These are phyloP conservation scores for Penicillium thymicola DNA, from an alignment of 2,329 filamentous ascomycete species.

Conservation along the genomic window DNA sequence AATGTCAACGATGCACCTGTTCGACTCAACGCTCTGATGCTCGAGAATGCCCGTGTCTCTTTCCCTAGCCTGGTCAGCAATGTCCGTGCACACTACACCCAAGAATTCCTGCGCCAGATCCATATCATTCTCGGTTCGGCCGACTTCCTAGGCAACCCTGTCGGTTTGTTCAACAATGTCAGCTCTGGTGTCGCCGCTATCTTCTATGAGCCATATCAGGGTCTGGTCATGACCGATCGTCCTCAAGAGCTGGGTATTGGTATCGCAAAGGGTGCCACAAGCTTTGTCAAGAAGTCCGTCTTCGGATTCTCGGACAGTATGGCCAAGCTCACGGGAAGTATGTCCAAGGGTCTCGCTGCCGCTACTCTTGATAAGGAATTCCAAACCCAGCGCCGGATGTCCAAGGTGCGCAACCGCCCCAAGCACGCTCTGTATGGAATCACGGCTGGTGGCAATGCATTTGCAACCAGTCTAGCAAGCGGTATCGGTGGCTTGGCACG, in stretches of 20 bases:
- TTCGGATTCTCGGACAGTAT: conserved; percentile 97
- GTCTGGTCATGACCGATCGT: conserved; percentile 90
- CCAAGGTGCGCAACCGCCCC: conserved; percentile 83
- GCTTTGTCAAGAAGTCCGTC: conserved; percentile 97
- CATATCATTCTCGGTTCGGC: conserved; percentile 97
- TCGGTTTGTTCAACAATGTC: conserved; percentile 96
- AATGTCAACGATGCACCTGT: conserved; percentile 98
- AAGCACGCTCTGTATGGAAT: conserved; percentile 98
- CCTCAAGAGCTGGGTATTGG: conserved; percentile 93
- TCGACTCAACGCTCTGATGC: conserved; percentile 84
- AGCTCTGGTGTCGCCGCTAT: conserved; percentile 96
- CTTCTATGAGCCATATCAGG: conserved; percentile 99
- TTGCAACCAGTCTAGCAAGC: conserved; percentile 86
- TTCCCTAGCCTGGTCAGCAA: conserved; percentile 79
- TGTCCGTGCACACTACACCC: conserved; percentile 90
- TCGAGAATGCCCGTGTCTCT: conserved; percentile 93
- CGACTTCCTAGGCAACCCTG: conserved; percentile 95
- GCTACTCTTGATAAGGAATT: conserved; percentile 98
- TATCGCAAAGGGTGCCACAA: conserved; percentile 93
- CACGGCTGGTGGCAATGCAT: conserved; percentile 89
- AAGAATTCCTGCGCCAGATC: conserved; percentile 91
- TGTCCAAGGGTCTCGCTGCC: conserved; percentile 92
- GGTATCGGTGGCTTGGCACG: conserved; percentile 90
- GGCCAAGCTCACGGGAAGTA: conserved; percentile 94
- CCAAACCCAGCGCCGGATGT: conserved; percentile 92